These are phyloP conservation scores for Alternaria alternata DNA, from an alignment of 2,329 filamentous ascomycete genomes.

Conservation along the genomic window DNA sequence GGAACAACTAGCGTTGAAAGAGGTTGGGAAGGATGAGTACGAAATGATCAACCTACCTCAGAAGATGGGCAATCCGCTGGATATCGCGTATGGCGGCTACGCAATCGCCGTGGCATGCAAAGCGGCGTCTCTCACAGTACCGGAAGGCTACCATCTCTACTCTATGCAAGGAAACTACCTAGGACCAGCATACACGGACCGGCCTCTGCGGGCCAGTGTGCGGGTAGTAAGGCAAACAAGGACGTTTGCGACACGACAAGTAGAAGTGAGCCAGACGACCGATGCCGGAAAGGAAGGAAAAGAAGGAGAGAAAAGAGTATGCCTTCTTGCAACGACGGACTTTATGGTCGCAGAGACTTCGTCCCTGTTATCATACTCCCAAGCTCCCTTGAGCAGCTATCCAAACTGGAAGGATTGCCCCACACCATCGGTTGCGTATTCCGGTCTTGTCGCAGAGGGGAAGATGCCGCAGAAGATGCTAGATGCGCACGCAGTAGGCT, in stretches of 20 bases:
- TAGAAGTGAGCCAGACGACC: conserved; percentile 55
- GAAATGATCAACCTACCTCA: conserved; percentile 44
- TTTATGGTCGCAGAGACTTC: conserved; percentile 56
- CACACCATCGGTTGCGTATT: not conserved
- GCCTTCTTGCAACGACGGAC: conserved; percentile 57
- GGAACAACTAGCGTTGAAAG: conserved; percentile 25
- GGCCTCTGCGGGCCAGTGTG: conserved; percentile 51
- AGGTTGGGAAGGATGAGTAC: conserved; percentile 20
- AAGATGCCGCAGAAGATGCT: conserved; percentile 27
- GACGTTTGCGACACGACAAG: conserved; percentile 58
- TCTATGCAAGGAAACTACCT: conserved; percentile 58
- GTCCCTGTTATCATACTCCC: conserved; percentile 50
- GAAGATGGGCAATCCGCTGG: conserved; percentile 45
- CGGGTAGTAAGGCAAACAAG: conserved; percentile 54
- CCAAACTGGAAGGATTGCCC: conserved; percentile 25
- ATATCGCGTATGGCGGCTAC: conserved; percentile 59
- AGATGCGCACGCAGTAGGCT: conserved; percentile 33
- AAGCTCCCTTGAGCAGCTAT: conserved; percentile 47
- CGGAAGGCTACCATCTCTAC: conserved; percentile 54
- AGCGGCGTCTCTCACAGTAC: conserved; percentile 53
- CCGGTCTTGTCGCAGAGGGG: conserved; percentile 16
- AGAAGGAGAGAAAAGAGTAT: conserved; percentile 49
- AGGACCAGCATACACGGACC: conserved; percentile 55
- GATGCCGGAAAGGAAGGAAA: conserved; percentile 22
- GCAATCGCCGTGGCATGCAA: conserved; percentile 53